Base-by-base conservation (phyloP, 495 filamentous ascomycete species). In the Friedmanniomyces endolithicus region DNA sequence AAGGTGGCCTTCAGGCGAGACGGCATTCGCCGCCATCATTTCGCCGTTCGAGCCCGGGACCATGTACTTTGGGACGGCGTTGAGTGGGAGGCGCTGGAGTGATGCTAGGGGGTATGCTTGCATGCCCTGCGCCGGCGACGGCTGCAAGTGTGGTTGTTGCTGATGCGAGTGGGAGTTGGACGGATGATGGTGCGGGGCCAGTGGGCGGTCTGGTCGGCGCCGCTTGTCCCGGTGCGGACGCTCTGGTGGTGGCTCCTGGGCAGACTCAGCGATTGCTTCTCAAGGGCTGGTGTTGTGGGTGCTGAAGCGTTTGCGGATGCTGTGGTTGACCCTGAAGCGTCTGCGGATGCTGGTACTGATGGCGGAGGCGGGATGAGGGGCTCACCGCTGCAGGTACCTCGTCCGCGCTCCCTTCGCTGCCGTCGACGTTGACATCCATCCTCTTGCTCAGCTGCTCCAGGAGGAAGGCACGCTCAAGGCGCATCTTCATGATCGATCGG, bases 391-490 rank as follows among this genome's bases (percentile, higher is more conserved):
- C 11, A 84, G 82, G 63, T 79, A 37, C 59, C 49, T 58, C 59
- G 41, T 62, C 85, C 11, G 78, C 81, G 63, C 81, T 85, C 57
- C 81, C 79, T 34, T 87, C 84, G 19, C 81, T 84, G 60, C 85
- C 84, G 59, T 86, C 84, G 19, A 82, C 78, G 62, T 85, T 84
- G 65, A 85, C 82, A 65, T 88, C 87, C 57, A 88, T 94, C 50
- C 87, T 78, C 63, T 88, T 88, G 48, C 85, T 76, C 1, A 97
- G 75, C 58, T 88, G 85, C 63, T 97, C 88, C 11, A 96, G 81
- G 29, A 97, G 78, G 65, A 96, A 90, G 31, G 83, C 88, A 64
- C 76, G 83, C 70, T 96, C 89, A 0, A 97, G 77, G 35, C 94
- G 85, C 78, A 90, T 84, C 71, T 96, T 95, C 56, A 89, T 80